Evolutionary conservation across 768 basidiomycete genomes (phyloP), one percentile per base, ranked within the genome.

Genomic region (Leucogyrophana mollusca): DNA sequence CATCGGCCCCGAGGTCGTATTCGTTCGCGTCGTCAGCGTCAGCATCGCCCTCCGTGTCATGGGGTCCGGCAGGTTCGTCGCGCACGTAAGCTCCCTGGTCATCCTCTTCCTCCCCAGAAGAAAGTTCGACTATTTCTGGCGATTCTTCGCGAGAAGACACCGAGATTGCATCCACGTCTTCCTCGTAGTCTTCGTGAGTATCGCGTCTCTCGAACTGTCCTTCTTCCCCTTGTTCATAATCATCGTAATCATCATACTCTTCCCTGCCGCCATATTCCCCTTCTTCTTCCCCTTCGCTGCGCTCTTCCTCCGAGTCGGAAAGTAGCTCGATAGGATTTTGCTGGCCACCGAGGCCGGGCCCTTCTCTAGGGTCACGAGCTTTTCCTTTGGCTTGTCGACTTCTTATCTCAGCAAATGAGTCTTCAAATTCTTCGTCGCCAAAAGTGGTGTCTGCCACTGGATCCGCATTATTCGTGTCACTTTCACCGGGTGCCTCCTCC

Each of bases 311-410:
- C 10, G 69, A 71, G 42, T 66, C 72, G 27, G 61, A 62, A 27
- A 78, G 70, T 4, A 58, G 50, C 50, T 77, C 74, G 42, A 82
- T 80, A 11, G 78, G 79, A 41, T 75, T 65, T 34, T 65, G 51
- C 61, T 66, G 34, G 65, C 63, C 61, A 18, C 27, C 27, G 25
- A 79, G 66, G 4, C 80, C 79, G 34, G 80, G 76, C 5, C 80
- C 83, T 53, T 83, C 80, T 38, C 78, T 67, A 8, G 78, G 77
- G 56, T 83, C 83, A 40, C 83, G 74, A 41, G 72, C 77, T 57
- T 85, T 85, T 23, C 83, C 84, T 58, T 79, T 79, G 17, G 55
- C 62, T 39, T 76, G 74, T 49, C 78, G 74, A 32, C 73, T 73
- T 46, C 69, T 71, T 37, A 77, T 58, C 38, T 77, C 75, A 9